phyloP scores from a whole-genome alignment of 139 green algal genomes.

The Chlamydomonas eustigma region DNA sequence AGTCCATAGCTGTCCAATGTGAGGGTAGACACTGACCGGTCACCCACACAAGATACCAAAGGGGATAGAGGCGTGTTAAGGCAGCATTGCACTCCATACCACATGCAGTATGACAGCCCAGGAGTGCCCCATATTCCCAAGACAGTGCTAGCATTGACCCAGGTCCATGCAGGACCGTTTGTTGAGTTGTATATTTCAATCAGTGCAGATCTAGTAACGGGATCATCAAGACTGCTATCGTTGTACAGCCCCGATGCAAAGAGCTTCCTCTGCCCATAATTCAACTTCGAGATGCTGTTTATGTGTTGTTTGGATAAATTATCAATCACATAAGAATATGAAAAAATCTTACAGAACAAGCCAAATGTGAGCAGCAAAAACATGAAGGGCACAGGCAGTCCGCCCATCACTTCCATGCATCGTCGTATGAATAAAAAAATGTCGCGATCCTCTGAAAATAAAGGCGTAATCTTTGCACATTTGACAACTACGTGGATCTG shows the following conservation, averaged over 20 bases:
- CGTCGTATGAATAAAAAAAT: too few species aligned
- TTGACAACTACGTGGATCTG: too few species aligned
- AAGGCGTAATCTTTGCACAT: too few species aligned
- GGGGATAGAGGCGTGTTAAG: constrained; percentile 12
- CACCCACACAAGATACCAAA: constrained; percentile 13
- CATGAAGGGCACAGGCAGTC: too few species aligned
- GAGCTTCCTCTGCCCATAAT: too few species aligned
- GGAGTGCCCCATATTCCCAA: neutral
- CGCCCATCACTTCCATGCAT: too few species aligned
- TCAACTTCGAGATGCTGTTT: too few species aligned
- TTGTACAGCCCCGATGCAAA: neutral
- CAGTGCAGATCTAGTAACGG: constrained; percentile 1
- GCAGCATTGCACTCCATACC: constrained; percentile 36
- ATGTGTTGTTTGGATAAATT: too few species aligned
- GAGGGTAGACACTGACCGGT: constrained; percentile 15
- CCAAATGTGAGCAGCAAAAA: too few species aligned
- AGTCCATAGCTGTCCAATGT: constrained; percentile 26
- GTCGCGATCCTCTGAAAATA: too few species aligned
- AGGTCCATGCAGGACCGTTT: constrained; percentile 7
- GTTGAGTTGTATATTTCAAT: constrained; percentile 21
- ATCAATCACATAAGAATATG: too few species aligned
- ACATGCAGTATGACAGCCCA: constrained; percentile 18
- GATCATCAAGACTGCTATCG: constrained; percentile 18
- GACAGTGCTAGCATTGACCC: neutral
- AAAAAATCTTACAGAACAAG: too few species aligned